A percentile compares a stretch with the other conserved stretches of the same genome.
phyloP scores from a whole-genome alignment of 352 stramenopile genomes.

The Pythium guiyangense region DNA sequence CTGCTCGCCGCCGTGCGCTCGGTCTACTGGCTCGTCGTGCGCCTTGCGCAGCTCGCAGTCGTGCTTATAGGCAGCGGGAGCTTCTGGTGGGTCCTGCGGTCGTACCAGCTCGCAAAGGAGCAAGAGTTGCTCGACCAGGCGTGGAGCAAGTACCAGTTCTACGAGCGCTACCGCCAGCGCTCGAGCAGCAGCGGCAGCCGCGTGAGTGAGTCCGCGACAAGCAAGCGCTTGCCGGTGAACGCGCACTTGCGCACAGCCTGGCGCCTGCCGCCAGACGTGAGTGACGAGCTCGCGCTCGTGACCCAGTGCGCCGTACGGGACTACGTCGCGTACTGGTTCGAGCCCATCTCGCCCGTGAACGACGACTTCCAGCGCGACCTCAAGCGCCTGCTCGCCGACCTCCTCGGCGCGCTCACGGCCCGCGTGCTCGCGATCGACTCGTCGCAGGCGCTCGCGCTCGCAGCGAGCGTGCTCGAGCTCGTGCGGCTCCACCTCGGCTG shows the following conservation, averaged over 20 bases:
- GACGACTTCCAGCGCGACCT: conserved; percentile 67
- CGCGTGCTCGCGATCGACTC: conserved; percentile 67
- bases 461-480: conserved; percentile 56
- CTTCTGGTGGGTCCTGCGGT: conserved; percentile 62
- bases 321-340: conserved; percentile 69
- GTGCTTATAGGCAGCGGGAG: conserved; percentile 39
- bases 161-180: conserved; percentile 39
- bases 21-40: conserved; percentile 19
- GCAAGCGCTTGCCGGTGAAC: conserved; percentile 57
- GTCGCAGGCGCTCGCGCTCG: conserved; percentile 56
- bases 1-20: conserved; percentile 1
- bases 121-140: conserved; percentile 55
- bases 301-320: conserved; percentile 44
- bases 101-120: conserved; percentile 56
- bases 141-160: conserved; percentile 46
- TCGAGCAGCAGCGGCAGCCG: conserved; percentile 11
- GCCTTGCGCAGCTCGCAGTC: conserved; percentile 36
- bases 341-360: conserved; percentile 46
- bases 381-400: conserved; percentile 55
- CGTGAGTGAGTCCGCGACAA: not conserved
- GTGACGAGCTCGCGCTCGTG: conserved; percentile 55
- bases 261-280: conserved; percentile 46
- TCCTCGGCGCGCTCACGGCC: conserved; percentile 48
- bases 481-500: conserved; percentile 69
- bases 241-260: conserved; percentile 61